Evolutionary conservation across 495 filamentous ascomycete species (phyloP), one percentile per base, ranked within the genome.

Genomic region (Acidiella bohemica): DNA sequence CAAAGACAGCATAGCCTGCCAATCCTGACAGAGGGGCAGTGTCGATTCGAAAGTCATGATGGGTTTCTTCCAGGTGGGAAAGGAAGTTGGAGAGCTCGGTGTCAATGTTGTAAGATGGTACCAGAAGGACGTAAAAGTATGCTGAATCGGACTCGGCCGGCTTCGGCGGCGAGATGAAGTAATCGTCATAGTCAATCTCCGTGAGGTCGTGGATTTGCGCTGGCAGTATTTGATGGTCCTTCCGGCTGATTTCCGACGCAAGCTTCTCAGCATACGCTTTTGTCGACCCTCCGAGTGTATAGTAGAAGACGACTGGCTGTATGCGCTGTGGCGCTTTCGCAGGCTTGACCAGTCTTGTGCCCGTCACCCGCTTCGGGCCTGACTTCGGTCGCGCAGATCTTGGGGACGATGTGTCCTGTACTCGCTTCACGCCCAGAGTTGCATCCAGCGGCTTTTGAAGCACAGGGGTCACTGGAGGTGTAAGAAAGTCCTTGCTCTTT

Each of bases 11-110:
- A 53, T 92, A 96, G 9, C 88, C 88, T 3, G 84, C 64, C 27
- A 95, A 60, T 8, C 62, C 62, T 0, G 78, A 77, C 29, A 96
- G 58, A 0, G 90, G 80, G 1, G 81, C 78, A 0, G 85, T 93
- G 56, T 94, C 85, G 44, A 96, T 90, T 14, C 88, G 76, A 62
- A 95, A 95, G 58, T 96, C 88, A 60, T 95, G 70, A 53, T 95
- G 87, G 0, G 85, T 96, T 52, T 96, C 88, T 50, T 77, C 66
- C 10, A 96, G 59, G 58, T 95, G 84, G 35, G 76, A 70, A 11
- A 95, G 60, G 55, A 95, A 84, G 13, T 68, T 81, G 55, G 81
- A 76, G 46, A 90, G 72, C 12, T 88, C 73, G 20, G 80, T 87
- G 51, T 93, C 86, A 44, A 93, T 93, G 54, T 95, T 86, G 60